Percentiles rank a stretch among this genome's conserved stretches.
These are phyloP conservation scores for Tuber magnatum DNA, from an alignment of 495 filamentous ascomycete genomes.

Conservation along the genomic window DNA sequence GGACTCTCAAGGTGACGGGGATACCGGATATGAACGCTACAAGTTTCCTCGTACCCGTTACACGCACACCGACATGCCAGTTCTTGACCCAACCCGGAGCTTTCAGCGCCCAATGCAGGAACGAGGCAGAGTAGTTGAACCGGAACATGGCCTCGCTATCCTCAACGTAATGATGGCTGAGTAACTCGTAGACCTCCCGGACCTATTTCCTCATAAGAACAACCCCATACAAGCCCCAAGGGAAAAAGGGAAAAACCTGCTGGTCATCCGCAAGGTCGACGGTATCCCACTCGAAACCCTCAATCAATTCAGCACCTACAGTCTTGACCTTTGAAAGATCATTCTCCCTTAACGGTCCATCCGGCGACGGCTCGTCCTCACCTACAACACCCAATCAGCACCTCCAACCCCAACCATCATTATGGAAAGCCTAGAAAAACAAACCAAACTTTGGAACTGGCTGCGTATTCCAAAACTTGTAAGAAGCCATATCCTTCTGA, in stretches of 20 bases:
- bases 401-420: background rate
- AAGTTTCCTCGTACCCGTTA: slow-evolving; percentile 65
- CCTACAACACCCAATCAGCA: slow-evolving; percentile 13
- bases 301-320: slow-evolving; percentile 56
- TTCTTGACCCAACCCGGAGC: slow-evolving; percentile 90
- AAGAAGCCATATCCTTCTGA: slow-evolving; percentile 86
- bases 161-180: slow-evolving; percentile 91
- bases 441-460: slow-evolving; percentile 76
- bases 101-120: slow-evolving; percentile 89
- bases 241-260: slow-evolving; percentile 43
- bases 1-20: slow-evolving; percentile 72
- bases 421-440: background rate
- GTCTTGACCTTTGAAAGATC: slow-evolving; percentile 67
- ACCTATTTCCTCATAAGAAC: slow-evolving; percentile 47
- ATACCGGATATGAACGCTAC: slow-evolving; percentile 94
- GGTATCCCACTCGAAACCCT: slow-evolving; percentile 88
- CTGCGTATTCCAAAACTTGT: slow-evolving; percentile 98
- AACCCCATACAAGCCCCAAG: slow-evolving; percentile 1
- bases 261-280: slow-evolving; percentile 68
- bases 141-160: slow-evolving; percentile 94
- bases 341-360: slow-evolving; percentile 55
- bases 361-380: slow-evolving; percentile 40
- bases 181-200: slow-evolving; percentile 76
- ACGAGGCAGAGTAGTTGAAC: slow-evolving; percentile 83
- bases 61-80: slow-evolving; percentile 92